Evolutionary conservation across 176 grass and related monocot species (phyloP).

Genomic region (Oryza punctata): DNA sequence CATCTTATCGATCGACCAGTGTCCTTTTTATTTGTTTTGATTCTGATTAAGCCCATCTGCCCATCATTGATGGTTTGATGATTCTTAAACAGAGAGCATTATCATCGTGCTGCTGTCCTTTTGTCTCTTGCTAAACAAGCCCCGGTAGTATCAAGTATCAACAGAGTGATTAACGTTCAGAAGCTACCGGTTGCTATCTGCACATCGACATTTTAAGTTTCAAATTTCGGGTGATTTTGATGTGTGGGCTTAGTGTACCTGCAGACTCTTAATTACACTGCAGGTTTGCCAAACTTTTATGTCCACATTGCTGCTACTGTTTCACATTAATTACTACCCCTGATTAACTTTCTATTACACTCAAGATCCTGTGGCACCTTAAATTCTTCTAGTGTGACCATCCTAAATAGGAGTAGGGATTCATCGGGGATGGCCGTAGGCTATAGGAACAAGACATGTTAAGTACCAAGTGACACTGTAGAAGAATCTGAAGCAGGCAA

Average conservation of each 20-base stretch:
- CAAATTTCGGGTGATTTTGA: not conserved
- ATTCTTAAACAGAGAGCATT: conserved; percentile 8
- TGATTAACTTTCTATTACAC: not conserved
- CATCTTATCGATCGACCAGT: not conserved
- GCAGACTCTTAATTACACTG: not conserved
- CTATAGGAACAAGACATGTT: conserved; percentile 7
- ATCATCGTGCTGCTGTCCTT: conserved; percentile 18
- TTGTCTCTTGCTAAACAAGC: not conserved
- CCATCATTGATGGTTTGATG: not conserved
- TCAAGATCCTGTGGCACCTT: conserved; percentile 25
- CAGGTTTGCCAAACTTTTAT: not conserved
- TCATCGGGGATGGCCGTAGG: conserved; percentile 29
- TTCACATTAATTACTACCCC: not conserved
- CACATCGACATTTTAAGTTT: not conserved
- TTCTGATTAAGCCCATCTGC: conserved; percentile 6
- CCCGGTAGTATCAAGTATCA: conserved; percentile 4
- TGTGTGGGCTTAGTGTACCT: not conserved
- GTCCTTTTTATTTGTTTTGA: conserved; percentile 20
- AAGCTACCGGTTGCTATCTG: not conserved
- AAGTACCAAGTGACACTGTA: conserved; percentile 2
- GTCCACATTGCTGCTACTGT: not conserved
- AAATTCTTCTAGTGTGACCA: conserved; percentile 15
- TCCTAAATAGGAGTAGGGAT: conserved; percentile 13
- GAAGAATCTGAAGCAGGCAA: conserved; percentile 37
- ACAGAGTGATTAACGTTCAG: not conserved